Base-by-base conservation (phyloP, 2,329 filamentous ascomycete species). In the Beauveria scarabaeidicola region DNA sequence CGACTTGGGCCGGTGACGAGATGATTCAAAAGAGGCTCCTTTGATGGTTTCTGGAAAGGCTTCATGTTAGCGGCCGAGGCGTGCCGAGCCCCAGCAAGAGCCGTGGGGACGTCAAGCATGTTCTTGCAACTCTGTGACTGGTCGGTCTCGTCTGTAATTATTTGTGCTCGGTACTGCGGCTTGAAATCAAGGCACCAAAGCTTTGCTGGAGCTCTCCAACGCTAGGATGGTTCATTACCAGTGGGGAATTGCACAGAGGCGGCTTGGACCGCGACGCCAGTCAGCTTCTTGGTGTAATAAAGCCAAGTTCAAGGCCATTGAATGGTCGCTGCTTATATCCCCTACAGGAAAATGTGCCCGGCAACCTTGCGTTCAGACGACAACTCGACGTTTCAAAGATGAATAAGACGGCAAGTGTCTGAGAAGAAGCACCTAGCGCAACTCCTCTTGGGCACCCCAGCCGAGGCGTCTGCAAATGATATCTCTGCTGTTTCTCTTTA, bases 1-100 rank as follows among this genome's bases (percentile, higher is more conserved):
- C 21, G 50, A 57, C 54, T 29, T 57, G 54, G 54, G 54, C 54
- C 40, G 54, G 54, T 40, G 54, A 57, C 54, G 44, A 50, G 54
- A 23, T 15, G 3, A 41, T 25, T 43, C 32, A 23, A 38, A 15
- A 29, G n/a, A 36, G n/a, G 29, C 48, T 43, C 52, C 23, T 21
- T 43, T 3, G 46, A 23, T 52, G 8, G n/a, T 19, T 27, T 23
- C 19, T 50, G 47, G 25, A 21, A 23, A 41, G n/a, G 13, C 27
- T 3, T 44, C n/a, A 27, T n/a, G n/a, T 23, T 38, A 44, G 40
- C 41, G 52, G 52, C 52, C 40, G 40, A 44, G 25, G 23, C 11
- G 11, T 54, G 41, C 41, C 36, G 52, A 36, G 27, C 27, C 41
- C 40, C 52, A 46, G 25, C 52, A 32, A 29, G 29, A 47, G 52